A percentile compares a stretch with the other conserved stretches of the same genome.
These are phyloP conservation scores for Lachancea quebecensis DNA, from an alignment of 805 yeast species.

Conservation along the genomic window DNA sequence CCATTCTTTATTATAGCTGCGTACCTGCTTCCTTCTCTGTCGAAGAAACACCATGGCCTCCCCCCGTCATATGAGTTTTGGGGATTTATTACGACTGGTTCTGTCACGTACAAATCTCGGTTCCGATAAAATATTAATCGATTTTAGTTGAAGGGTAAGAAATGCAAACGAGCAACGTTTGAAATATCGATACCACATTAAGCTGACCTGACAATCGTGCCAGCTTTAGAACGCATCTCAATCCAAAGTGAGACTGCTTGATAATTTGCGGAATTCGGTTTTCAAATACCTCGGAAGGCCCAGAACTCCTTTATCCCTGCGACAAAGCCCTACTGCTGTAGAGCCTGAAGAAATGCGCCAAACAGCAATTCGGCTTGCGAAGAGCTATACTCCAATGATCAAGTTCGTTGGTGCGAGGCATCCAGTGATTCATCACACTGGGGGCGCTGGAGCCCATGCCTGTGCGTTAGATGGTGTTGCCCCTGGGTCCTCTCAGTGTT, in stretches of 20 bases:
- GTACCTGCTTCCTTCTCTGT: too few species aligned
- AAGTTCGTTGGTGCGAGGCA: slow-evolving; percentile 84
- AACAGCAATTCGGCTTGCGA: slow-evolving; percentile 20
- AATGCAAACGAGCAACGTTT: too few species aligned
- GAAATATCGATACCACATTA: too few species aligned
- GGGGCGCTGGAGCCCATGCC: slow-evolving; percentile 20
- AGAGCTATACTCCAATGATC: slow-evolving; percentile 58
- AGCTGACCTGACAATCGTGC: too few species aligned
- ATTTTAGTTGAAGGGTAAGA: too few species aligned
- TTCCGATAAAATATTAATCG: too few species aligned
- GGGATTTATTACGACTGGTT: too few species aligned
- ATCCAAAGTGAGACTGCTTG: slow-evolving; percentile 13
- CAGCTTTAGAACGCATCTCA: too few species aligned
- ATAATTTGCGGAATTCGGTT: slow-evolving; percentile 11
- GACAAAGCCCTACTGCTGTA: neutral
- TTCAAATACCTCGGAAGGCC: slow-evolving; percentile 11
- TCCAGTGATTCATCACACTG: slow-evolving; percentile 36
- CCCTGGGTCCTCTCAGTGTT: slow-evolving; percentile 27
- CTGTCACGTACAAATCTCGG: too few species aligned
- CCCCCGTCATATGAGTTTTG: too few species aligned
- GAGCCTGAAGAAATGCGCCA: slow-evolving; percentile 26
- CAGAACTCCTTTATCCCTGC: slow-evolving; percentile 8
- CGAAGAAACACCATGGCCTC: too few species aligned
- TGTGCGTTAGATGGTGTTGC: slow-evolving; percentile 23
- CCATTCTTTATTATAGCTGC: too few species aligned